Percentiles rank a stretch among this genome's conserved stretches.
Conservation (phyloP, 305 asterid genomes). For the Fraxinus sp. region DNA sequence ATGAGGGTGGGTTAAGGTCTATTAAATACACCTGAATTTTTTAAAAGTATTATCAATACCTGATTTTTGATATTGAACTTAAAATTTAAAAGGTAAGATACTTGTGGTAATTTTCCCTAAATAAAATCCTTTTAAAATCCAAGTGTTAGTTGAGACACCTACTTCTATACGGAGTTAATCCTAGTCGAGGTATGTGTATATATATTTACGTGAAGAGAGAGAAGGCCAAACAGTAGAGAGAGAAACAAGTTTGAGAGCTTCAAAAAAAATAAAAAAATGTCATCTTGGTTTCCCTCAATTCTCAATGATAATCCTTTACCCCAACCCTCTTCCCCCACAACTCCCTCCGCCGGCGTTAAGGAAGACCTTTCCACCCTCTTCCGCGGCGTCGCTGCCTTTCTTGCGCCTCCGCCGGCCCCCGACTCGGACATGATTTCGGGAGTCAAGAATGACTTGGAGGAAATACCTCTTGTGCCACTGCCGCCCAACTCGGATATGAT, state of each 20-base stretch:
- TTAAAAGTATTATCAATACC: too few relatives aligned
- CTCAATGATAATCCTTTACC: constrained; percentile 35
- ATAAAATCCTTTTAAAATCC: too few relatives aligned
- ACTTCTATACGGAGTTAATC: too few relatives aligned
- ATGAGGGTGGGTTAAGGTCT: too few relatives aligned
- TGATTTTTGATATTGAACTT: too few relatives aligned
- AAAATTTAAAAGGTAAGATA: too few relatives aligned
- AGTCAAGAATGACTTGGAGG: constrained; percentile 62
- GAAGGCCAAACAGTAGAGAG: background rate
- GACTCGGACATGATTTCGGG: constrained; percentile 37
- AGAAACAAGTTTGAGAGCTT: background rate
- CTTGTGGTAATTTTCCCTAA: too few relatives aligned
- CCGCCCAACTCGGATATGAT: constrained; percentile 30
- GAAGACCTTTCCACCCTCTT: constrained; percentile 48
- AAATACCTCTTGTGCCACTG: constrained; percentile 24
- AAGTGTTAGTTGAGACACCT: too few relatives aligned
- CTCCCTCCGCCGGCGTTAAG: constrained; percentile 36
- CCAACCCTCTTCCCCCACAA: constrained; percentile 25
- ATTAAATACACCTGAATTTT: too few relatives aligned
- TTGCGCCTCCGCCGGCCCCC: constrained; percentile 45
- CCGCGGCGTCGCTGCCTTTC: constrained; percentile 68
- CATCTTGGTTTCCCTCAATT: constrained; percentile 60
- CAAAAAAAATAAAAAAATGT: constrained; percentile 35
- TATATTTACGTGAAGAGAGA: background rate
- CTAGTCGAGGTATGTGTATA: too few relatives aligned